Conservation (phyloP, 208 protist species). For the Leishmania martiniquensis region DNA sequence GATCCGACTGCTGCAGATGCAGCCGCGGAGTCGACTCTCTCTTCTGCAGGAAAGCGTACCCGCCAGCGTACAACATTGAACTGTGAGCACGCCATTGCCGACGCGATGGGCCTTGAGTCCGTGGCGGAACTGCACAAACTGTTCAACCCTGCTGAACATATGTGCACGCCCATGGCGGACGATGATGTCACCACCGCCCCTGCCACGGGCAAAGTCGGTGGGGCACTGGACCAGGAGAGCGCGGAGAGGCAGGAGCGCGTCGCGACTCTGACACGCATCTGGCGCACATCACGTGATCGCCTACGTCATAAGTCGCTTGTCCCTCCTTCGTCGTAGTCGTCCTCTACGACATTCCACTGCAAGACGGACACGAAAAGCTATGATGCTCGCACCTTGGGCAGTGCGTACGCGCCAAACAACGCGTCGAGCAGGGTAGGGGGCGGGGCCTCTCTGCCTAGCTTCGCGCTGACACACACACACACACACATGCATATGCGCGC, state of each 20-base stretch:
- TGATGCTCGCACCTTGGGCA: not conserved
- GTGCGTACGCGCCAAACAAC: not conserved
- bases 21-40: not conserved
- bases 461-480: not conserved
- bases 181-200: not conserved
- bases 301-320: constrained; percentile 14
- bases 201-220: not conserved
- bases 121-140: constrained; percentile 21
- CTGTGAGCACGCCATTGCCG: constrained; percentile 31
- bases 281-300: constrained; percentile 11
- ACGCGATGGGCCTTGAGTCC: constrained; percentile 7
- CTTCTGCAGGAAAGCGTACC: not conserved
- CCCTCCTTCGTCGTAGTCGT: not conserved
- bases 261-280: constrained; percentile 3
- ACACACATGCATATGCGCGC: constrained; percentile 9
- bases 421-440: not conserved
- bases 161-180: not conserved
- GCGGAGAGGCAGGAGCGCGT: constrained; percentile 7
- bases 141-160: constrained; percentile 13
- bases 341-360: not conserved
- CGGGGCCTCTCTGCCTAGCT: not conserved
- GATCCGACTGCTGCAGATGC: not conserved
- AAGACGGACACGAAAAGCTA: not conserved
- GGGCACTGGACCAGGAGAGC: not conserved
- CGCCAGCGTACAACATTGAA: constrained; percentile 20